phyloP scores from a whole-genome alignment of 2,329 filamentous ascomycete genomes.

The Tolypocladium cylindrosporum region DNA sequence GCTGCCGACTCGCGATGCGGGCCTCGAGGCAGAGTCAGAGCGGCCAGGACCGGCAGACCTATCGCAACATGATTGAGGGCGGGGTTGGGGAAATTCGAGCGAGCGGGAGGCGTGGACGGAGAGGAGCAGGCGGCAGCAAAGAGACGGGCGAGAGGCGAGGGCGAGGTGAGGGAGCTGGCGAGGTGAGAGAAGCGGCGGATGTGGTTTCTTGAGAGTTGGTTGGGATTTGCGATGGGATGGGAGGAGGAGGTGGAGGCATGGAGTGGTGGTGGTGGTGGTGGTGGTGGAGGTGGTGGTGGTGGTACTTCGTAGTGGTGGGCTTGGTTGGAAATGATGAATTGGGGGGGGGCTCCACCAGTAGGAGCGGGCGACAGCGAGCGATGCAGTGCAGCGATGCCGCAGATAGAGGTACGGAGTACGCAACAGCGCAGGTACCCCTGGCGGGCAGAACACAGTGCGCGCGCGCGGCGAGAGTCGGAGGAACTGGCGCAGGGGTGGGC shows the following conservation, averaged over 20 bases:
- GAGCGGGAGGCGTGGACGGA: background rate
- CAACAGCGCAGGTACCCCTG: background rate
- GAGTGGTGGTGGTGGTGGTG: background rate
- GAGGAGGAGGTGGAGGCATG: background rate
- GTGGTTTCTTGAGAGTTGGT: background rate
- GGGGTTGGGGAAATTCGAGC: background rate
- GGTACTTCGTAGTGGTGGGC: background rate
- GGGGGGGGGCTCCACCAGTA: background rate
- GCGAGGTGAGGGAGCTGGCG: background rate
- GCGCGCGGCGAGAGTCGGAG: background rate
- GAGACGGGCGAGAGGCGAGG: background rate
- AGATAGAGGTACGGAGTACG: background rate
- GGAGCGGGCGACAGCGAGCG: background rate
- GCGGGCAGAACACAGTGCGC: background rate
- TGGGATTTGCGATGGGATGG: background rate
- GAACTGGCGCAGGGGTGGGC: background rate
- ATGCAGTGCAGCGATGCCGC: background rate
- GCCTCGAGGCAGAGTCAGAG: slow-evolving; percentile 2
- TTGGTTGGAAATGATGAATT: background rate
- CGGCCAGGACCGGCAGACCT: slow-evolving; percentile 5
- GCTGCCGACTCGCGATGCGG: slow-evolving; percentile 3
- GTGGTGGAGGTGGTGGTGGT: background rate
- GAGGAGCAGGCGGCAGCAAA: background rate
- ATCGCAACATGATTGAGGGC: slow-evolving; percentile 7
- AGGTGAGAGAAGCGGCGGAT: background rate